These are phyloP conservation scores for Pseudogymnoascus sp. DNA, from an alignment of 2,329 filamentous ascomycete species.

Conservation along the genomic window DNA sequence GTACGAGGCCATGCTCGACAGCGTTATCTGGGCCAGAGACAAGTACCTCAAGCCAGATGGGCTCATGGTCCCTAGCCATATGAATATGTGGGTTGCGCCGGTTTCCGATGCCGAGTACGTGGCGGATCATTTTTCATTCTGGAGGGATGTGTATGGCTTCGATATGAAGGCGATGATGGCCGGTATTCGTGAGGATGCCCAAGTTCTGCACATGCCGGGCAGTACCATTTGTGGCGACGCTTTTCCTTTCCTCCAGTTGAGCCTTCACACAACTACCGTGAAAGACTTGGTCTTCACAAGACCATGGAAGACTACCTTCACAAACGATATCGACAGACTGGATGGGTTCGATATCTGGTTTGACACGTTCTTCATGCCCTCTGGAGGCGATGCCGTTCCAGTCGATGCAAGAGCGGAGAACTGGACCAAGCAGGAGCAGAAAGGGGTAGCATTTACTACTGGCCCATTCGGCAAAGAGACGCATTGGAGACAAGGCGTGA, in stretches of 20 bases:
- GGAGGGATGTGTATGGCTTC: slow-evolving; percentile 90
- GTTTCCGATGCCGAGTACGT: slow-evolving; percentile 71
- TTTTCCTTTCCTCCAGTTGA: slow-evolving; percentile 64
- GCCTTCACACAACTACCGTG: slow-evolving; percentile 64
- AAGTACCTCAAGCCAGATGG: slow-evolving; percentile 74
- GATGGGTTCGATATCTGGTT: slow-evolving; percentile 92
- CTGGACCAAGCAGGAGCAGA: slow-evolving; percentile 49
- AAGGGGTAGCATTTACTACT: slow-evolving; percentile 79
- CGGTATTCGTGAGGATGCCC: slow-evolving; percentile 72
- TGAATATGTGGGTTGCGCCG: slow-evolving; percentile 75
- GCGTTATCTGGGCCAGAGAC: slow-evolving; percentile 81
- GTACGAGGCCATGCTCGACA: slow-evolving; percentile 94
- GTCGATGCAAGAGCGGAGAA: slow-evolving; percentile 51
- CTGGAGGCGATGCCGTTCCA: slow-evolving; percentile 40
- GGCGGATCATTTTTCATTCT: slow-evolving; percentile 72
- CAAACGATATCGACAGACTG: slow-evolving; percentile 56
- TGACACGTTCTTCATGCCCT: slow-evolving; percentile 79
- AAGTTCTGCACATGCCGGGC: slow-evolving; percentile 64
- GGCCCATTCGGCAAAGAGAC: slow-evolving; percentile 70
- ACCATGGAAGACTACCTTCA: slow-evolving; percentile 56
- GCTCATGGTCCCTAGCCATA: slow-evolving; percentile 79
- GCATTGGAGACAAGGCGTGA: slow-evolving; percentile 83
- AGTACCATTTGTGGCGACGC: slow-evolving; percentile 52
- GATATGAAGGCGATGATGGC: slow-evolving; percentile 87
- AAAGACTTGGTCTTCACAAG: slow-evolving; percentile 71